Evolutionary conservation across 2,329 filamentous ascomycete species (phyloP), one percentile per base, ranked within the genome.

Genomic region (Pyricularia grisea): DNA sequence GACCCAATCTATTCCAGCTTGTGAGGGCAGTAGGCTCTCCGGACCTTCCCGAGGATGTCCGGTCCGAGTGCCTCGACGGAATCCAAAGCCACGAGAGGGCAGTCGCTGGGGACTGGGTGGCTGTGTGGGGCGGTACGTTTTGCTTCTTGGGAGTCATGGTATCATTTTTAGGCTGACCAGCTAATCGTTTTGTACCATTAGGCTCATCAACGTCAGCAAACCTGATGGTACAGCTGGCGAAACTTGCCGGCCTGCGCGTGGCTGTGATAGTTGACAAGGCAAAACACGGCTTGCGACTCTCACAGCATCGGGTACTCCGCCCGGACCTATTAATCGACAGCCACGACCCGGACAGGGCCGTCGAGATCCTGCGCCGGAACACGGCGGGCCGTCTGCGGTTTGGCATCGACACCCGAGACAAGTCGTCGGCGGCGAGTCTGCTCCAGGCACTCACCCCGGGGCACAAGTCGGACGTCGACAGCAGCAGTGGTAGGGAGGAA

Each of bases 41-140:
- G 3, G 9, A 23, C 4, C 55, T 60, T 11, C 55, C 55, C 1
- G 55, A 23, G 10, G 55, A 60, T 27, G 55, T 60, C 3, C 10
- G n/a, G 3, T 5, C 10, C 55, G 55, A 60, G 55, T 60, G 55
- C 55, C 55, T 60, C 92, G 5, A 82, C 0, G 82, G 84, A 0
- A 86, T 90, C 6, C 72, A 75, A 0, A 74, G 79, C 0, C 73
- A 76, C 0, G 88, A 91, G 71, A 80, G 88, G 10, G 84, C 88
- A 0, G 80, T 80, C 61, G 73, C 78, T 0, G 90, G 88, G 0
- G 90, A 93, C 70, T 93, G 89, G 86, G 78, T 93, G 58, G 87
- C 87, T 1, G 86, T 93, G 65, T 93, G 91, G 90, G 91, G 91
- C 69, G 91, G 87, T 82, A 72, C 74, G 80, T 72, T 33, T 33